Evolutionary conservation across 1,284 basidiomycete genomes (phyloP).

Genomic region (Pseudozyma hubeiensis): DNA sequence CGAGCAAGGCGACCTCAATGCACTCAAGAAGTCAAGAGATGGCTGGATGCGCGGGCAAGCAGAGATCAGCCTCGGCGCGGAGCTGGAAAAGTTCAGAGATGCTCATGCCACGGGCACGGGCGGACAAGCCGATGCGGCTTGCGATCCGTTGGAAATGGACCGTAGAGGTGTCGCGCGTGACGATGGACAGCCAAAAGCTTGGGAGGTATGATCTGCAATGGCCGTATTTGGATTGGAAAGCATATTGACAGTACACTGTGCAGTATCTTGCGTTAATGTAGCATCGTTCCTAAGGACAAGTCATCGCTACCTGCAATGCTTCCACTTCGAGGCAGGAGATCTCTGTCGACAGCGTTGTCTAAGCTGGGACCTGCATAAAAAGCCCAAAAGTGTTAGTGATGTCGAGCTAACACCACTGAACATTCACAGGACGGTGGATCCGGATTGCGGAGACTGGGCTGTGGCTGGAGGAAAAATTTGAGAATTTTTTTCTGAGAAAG

Average conservation of each 20-base stretch:
- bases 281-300: too few relatives aligned
- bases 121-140: constrained; percentile 17
- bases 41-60: constrained; percentile 45
- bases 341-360: too few relatives aligned
- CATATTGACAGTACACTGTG: background rate
- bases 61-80: constrained; percentile 34
- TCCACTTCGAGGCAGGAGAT: too few relatives aligned
- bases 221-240: background rate
- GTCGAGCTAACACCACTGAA: too few relatives aligned
- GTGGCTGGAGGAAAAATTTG: constrained; percentile 32
- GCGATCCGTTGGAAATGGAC: constrained; percentile 56
- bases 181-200: constrained; percentile 66
- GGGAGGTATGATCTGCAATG: constrained; percentile 57
- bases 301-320: too few relatives aligned
- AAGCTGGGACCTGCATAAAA: too few relatives aligned
- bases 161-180: constrained; percentile 58
- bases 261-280: too few relatives aligned
- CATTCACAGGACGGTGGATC: background rate
- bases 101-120: constrained; percentile 21
- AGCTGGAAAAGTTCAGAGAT: constrained; percentile 21
- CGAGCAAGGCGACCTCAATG: constrained; percentile 38
- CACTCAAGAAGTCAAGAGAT: constrained; percentile 31
- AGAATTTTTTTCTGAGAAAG: constrained; percentile 28
- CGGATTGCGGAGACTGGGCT: constrained; percentile 27
- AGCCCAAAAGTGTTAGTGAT: too few relatives aligned